Evolutionary conservation across 169 alveolate genomes (phyloP), one percentile per base, ranked within the genome.

Genomic region (Plasmodium chabaudi): DNA sequence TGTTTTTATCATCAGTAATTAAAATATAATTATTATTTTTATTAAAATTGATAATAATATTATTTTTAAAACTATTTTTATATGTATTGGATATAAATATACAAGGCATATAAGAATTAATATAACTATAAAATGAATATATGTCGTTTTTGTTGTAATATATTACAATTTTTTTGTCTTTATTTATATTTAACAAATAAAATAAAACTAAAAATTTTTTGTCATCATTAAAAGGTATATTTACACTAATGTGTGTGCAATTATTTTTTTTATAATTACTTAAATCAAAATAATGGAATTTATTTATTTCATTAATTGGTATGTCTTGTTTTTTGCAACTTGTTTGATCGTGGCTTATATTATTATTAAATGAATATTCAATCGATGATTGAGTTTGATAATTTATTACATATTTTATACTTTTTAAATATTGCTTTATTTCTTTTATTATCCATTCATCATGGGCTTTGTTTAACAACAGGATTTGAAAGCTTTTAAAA

Each of bases 31-130:
- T 74, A 34, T 63, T n/a, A 46, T 56, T 69, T 21, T 56, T 84
- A 53, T 69, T 68, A 23, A 84, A 84, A 1, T 21, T 44, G 34
- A 39, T 56, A 17, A 84, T 23, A 19, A 84, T 39, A 63, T 72
- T 68, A 25, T 57, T 84, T 64, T 69, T 84, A 51, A 34, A 69
- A 9, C 25, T 34, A 1, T 4, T 65, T 56, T 84, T 84, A 51
- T 57, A 27, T 19, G 82, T 23, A 15, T 42, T 68, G 10, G 86
- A 46, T 47, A 84, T 19, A 23, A 84, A 69, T 34, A 84, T 23
- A 72, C 91, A 84, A 5, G 91, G 82, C 2, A 84, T 53, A 49
- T 84, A 84, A 12, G 91, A 70, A 84, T 84, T 84, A 39, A 84
- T 23, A 56, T 27, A 84, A 42, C 44, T 27, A 51, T 84, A 84